These are phyloP conservation scores for Cladosporium phlei DNA, from an alignment of 2,329 filamentous ascomycete species.

Conservation along the genomic window DNA sequence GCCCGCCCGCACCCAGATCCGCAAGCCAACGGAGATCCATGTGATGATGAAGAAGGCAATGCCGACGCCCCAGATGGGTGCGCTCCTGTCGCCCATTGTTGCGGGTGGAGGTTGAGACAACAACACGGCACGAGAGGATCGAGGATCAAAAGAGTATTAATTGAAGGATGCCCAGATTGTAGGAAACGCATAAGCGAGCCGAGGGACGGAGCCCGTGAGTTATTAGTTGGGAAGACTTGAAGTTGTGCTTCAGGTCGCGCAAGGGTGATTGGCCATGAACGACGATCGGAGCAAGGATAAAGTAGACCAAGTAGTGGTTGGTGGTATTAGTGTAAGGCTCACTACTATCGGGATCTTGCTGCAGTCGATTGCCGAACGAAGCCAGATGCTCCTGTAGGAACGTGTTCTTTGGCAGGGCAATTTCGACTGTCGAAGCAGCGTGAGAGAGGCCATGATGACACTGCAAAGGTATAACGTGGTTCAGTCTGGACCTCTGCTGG, in stretches of 20 bases:
- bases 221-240: background rate
- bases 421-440: no score
- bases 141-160: background rate
- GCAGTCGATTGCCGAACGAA: no score
- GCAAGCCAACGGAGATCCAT: conserved; percentile 35
- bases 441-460: no score
- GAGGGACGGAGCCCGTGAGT: background rate
- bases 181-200: background rate
- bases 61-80: conserved; percentile 18
- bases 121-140: background rate
- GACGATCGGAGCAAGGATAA: conserved; percentile 6
- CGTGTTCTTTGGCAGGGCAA: no score
- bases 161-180: background rate
- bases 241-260: no score
- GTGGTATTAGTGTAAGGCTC: no score
- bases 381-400: no score
- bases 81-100: conserved; percentile 8
- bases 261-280: background rate
- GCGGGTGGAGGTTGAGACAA: background rate
- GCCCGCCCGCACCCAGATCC: conserved; percentile 35
- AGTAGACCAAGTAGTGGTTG: no score
- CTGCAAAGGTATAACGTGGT: no score
- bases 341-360: no score
- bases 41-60: conserved; percentile 37
- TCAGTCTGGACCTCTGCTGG: no score